Conservation (phyloP, 192 early-diverging fungal genomes). For the Pilaira anomala region DNA sequence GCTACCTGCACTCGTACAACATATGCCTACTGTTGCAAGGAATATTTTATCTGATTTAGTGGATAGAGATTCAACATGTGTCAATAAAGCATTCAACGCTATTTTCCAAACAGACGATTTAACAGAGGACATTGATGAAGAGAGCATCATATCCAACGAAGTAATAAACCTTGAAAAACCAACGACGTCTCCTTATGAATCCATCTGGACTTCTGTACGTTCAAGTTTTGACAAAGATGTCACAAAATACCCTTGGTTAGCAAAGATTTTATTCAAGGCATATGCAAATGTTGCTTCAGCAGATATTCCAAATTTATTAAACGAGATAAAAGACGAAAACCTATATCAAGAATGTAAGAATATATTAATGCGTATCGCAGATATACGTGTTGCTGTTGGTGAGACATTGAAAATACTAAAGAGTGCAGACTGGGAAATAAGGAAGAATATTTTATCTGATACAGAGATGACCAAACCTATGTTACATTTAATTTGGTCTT, state of each 20-base stretch:
- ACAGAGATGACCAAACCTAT: conserved; percentile 3
- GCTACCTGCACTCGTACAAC: neutral
- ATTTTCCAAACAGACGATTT: neutral
- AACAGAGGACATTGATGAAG: no score
- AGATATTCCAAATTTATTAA: conserved; percentile 14
- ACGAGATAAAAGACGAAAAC: neutral
- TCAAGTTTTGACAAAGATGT: neutral
- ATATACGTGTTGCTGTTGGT: neutral
- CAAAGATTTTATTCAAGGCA: conserved; percentile 11
- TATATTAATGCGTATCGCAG: neutral
- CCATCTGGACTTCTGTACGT: conserved; percentile 16
- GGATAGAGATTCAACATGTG: neutral
- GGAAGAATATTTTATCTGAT: conserved; percentile 1
- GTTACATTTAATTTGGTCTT: conserved; percentile 2
- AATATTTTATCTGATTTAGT: neutral
- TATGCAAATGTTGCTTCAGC: conserved; percentile 15
- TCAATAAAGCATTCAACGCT: neutral
- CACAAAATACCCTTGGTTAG: neutral
- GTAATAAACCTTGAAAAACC: no score
- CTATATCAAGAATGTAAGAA: neutral
- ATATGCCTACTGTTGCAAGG: neutral
- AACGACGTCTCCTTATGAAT: neutral
- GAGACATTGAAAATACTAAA: conserved; percentile 1
- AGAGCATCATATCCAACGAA: neutral
- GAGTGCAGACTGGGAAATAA: neutral